Evolutionary conservation across 2,329 filamentous ascomycete genomes (phyloP).

Genomic region (Scopulariopsis brevicaulis): DNA sequence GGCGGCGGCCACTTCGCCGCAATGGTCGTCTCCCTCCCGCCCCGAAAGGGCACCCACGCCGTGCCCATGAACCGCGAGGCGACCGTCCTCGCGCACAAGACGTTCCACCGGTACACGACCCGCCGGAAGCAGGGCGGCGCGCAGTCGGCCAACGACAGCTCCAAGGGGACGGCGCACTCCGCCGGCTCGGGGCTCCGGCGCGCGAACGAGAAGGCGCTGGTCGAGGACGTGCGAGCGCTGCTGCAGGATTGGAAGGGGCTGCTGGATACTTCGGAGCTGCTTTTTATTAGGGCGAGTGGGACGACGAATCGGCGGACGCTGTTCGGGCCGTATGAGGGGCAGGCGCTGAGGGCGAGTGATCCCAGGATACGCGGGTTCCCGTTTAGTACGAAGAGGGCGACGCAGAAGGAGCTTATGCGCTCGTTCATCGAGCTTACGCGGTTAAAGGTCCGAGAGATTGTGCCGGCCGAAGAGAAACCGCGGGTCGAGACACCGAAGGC

Average conservation of each 20-base stretch:
- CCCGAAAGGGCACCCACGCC: constrained; percentile 59
- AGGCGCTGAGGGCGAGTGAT: constrained; percentile 72
- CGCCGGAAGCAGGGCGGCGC: constrained; percentile 91
- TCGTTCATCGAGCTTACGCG: constrained; percentile 89
- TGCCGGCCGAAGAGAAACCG: constrained; percentile 47
- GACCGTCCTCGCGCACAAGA: constrained; percentile 87
- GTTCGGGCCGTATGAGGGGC: constrained; percentile 84
- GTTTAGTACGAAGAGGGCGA: constrained; percentile 84
- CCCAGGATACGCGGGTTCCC: constrained; percentile 76
- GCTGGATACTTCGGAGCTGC: constrained; percentile 71
- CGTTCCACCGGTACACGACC: constrained; percentile 95
- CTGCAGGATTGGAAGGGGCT: constrained; percentile 75
- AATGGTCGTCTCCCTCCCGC: constrained; percentile 84
- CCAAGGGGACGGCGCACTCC: constrained; percentile 90
- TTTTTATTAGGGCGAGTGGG: constrained; percentile 86
- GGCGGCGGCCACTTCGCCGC: constrained; percentile 95
- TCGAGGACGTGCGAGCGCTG: constrained; percentile 75
- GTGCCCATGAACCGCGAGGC: constrained; percentile 75
- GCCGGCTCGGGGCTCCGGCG: constrained; percentile 81
- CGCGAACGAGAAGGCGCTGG: constrained; percentile 86
- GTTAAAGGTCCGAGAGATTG: constrained; percentile 71
- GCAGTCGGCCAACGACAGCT: constrained; percentile 85
- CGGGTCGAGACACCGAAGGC: constrained; percentile 21
- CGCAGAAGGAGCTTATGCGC: constrained; percentile 88
- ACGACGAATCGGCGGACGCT: constrained; percentile 76